Conservation (phyloP, 495 filamentous ascomycete genomes). For the Aspergillus affinis region DNA sequence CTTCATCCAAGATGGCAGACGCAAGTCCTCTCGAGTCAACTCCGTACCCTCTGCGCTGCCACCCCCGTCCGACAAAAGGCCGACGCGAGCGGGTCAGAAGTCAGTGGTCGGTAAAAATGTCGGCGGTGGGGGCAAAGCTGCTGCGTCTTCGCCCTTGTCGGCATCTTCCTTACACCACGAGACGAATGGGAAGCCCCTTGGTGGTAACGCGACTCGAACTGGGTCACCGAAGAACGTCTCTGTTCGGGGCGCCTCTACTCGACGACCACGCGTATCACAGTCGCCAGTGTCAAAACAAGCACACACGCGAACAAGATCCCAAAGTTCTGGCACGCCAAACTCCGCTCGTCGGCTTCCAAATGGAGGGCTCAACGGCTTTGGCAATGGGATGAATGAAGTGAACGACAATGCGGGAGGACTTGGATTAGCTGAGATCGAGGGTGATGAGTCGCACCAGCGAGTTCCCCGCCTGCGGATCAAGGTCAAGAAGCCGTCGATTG, state of each 20-base stretch:
- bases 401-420: conserved; percentile 9
- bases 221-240: conserved; percentile 32
- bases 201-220: conserved; percentile 33
- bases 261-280: conserved; percentile 29
- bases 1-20: conserved; percentile 75
- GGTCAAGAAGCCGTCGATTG: conserved; percentile 51
- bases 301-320: conserved; percentile 35
- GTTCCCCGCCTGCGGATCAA: conserved; percentile 51
- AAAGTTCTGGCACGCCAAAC: conserved; percentile 27
- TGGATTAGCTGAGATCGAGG: conserved; percentile 17
- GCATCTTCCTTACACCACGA: conserved; percentile 34
- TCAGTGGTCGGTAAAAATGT: conserved; percentile 26
- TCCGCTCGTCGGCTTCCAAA: conserved; percentile 20
- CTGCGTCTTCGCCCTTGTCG: conserved; percentile 36
- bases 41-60: conserved; percentile 67
- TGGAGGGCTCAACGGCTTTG: conserved; percentile 24
- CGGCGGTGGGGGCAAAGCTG: conserved; percentile 25
- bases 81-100: conserved; percentile 47
- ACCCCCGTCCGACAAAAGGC: conserved; percentile 62
- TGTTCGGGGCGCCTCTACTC: conserved; percentile 25
- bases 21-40: conserved; percentile 86
- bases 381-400: not conserved
- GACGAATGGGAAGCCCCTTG: conserved; percentile 31
- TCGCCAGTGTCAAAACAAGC: conserved; percentile 31
- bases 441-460: conserved; percentile 24